Evolutionary conservation across 805 yeast species (phyloP), one percentile per base, ranked within the genome.

Genomic region (Saccharomycodes ludwigii): DNA sequence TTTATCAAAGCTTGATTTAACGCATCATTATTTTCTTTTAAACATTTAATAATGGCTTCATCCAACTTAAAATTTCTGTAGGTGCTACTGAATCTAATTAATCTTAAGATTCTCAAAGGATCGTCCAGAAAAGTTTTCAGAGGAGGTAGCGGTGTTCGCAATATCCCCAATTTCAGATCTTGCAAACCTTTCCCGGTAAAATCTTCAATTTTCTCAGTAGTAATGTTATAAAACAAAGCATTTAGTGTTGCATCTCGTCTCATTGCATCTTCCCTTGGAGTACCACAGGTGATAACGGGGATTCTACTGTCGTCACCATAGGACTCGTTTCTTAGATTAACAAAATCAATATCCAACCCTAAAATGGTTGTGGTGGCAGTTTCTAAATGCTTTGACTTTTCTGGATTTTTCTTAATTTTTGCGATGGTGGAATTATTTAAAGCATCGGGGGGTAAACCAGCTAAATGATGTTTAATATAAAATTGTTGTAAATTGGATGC

Each of bases 231-330:
- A 48, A 91, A 91, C 16, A 91, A 58, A 0, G 98, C 94, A 52
- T 91, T 91, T 32, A 91, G 59, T 0, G 98, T 91, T 2, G 97
- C 97, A 58, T 91, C 99, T 48, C 99, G 66, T 46, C 99, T 68
- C 41, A 73, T 60, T 0, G 97, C 95, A 54, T 91, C 99, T 48
- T 88, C 81, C 39, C 71, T 67, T 0, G 97, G 88, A 0, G 97
- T 85, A 1, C 99, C 99, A 45, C 74, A 78, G 45, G 70, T 67
- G 24, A 83, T 73, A 2, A 61, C 52, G 1, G 99, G 99, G n/a
- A 91, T 84, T 33, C 98, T 60, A 30, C 94, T 78, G 23, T 77
- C 76, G 15, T 68, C 72, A 0, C 94, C 73, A 48, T 91, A 91
- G 45, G 72, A 79, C 49, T 91, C 98, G 23, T 77, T 75, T 40